These are phyloP conservation scores for Crepidotus variabilis DNA, from an alignment of 768 basidiomycete genomes.

Conservation along the genomic window DNA sequence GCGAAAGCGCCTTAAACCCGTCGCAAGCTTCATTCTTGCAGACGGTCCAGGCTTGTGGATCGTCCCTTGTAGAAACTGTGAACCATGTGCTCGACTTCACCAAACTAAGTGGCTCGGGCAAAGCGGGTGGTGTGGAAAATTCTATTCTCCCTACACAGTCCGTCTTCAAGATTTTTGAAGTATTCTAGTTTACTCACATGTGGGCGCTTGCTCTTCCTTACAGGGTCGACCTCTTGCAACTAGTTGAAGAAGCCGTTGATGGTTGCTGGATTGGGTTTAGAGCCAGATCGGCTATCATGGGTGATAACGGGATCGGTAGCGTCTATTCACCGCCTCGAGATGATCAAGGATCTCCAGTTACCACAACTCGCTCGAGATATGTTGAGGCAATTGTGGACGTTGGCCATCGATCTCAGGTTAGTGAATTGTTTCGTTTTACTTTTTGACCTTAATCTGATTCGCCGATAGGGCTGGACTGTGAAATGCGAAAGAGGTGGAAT, in stretches of 20 bases:
- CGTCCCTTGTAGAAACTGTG: conserved; percentile 93
- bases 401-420: conserved; percentile 63
- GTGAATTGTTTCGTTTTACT: conserved; percentile 14
- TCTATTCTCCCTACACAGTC: conserved; percentile 67
- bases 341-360: conserved; percentile 38
- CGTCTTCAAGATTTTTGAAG: conserved; percentile 19
- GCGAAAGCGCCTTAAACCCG: conserved; percentile 77
- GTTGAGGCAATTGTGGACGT: conserved; percentile 92
- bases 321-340: conserved; percentile 85
- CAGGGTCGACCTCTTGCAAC: conserved; percentile 72
- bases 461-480: conserved; percentile 72
- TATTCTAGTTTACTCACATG: neutral
- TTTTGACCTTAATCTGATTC: neutral
- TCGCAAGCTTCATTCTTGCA: conserved; percentile 85
- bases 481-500: conserved; percentile 92
- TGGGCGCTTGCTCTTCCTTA: neutral
- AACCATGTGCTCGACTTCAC: conserved; percentile 97
- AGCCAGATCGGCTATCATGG: conserved; percentile 66
- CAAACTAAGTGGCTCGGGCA: conserved; percentile 84
- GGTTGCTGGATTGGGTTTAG: conserved; percentile 93
- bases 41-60: conserved; percentile 93
- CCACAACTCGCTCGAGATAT: conserved; percentile 36
- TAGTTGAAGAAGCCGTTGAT: conserved; percentile 87
- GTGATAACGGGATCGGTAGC: conserved; percentile 82
- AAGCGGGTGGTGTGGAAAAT: conserved; percentile 74